Percentiles rank a stretch among this genome's conserved stretches.
Evolutionary conservation across 257 asterid genomes (phyloP).

Genomic region (Plectranthus barbatus): DNA sequence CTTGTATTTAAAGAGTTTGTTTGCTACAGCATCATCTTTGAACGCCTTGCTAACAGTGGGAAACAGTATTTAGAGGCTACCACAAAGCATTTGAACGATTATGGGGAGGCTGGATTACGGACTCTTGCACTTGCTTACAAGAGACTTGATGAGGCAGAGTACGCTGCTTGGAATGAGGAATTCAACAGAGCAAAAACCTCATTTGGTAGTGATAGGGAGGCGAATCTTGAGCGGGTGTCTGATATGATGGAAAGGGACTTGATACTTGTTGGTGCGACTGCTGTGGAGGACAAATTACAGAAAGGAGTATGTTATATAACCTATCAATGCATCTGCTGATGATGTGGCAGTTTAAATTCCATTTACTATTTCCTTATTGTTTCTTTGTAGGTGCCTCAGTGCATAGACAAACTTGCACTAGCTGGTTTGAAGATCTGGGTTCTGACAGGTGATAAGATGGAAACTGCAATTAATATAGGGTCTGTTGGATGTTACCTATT

Average conservation of each 20-base stretch:
- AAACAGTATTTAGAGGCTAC: constrained; percentile 63
- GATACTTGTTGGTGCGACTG: constrained; percentile 95
- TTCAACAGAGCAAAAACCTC: constrained; percentile 72
- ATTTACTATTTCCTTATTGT: background rate
- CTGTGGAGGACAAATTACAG: constrained; percentile 98
- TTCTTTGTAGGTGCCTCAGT: constrained; percentile 81
- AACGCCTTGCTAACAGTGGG: constrained; percentile 72
- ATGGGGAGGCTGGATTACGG: constrained; percentile 87
- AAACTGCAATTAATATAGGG: constrained; percentile 99
- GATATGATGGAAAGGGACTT: constrained; percentile 86
- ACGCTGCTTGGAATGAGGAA: constrained; percentile 83
- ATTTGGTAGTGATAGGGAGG: constrained; percentile 73
- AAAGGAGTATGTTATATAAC: constrained; percentile 59
- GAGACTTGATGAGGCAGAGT: constrained; percentile 74
- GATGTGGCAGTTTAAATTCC: background rate
- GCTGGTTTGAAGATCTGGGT: constrained; percentile 99
- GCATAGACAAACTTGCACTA: constrained; percentile 95
- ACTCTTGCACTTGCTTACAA: constrained; percentile 92
- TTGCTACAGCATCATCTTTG: constrained; percentile 80
- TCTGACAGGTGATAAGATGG: constrained; percentile 99
- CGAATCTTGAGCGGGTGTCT: constrained; percentile 67
- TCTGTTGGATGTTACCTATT: constrained; percentile 31
- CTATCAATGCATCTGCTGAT: background rate
- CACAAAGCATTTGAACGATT: constrained; percentile 75
- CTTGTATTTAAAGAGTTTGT: constrained; percentile 17